Conservation (phyloP, 2,329 filamentous ascomycete genomes). For the Fonsecaea erecta region DNA sequence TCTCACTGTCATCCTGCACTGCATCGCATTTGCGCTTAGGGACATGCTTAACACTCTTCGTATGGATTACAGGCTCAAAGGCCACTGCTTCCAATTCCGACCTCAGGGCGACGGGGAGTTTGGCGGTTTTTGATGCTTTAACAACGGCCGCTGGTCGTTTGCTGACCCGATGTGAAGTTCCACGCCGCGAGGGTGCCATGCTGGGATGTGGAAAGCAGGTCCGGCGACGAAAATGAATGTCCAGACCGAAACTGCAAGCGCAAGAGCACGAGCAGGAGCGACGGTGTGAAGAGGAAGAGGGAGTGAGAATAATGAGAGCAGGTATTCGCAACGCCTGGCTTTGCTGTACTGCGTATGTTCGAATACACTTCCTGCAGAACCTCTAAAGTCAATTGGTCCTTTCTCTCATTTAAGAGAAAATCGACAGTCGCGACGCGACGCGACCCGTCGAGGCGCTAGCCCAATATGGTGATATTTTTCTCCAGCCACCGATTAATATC, state of each 20-base stretch:
- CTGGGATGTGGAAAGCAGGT: conserved; percentile 20
- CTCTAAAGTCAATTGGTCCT: not conserved
- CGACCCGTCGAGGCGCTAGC: conserved; percentile 12
- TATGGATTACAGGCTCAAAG: conserved; percentile 11
- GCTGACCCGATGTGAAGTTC: conserved; percentile 22
- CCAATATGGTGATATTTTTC: conserved; percentile 32
- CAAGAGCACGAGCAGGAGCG: not conserved
- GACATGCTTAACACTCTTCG: conserved; percentile 9
- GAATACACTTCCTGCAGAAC: not conserved
- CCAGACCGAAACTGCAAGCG: not conserved
- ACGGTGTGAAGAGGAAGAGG: not conserved
- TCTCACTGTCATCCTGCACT: conserved; percentile 24
- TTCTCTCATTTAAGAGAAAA: not conserved
- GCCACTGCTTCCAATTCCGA: conserved; percentile 19
- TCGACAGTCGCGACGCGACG: conserved; percentile 10
- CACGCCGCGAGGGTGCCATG: conserved; percentile 35
- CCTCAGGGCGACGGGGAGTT: conserved; percentile 9
- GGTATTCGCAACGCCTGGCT: not conserved
- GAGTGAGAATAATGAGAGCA: not conserved
- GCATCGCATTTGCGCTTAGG: conserved; percentile 30
- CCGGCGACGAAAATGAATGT: conserved; percentile 21
- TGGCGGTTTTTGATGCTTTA: conserved; percentile 31
- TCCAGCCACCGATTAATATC: conserved; percentile 25
- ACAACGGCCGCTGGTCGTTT: conserved; percentile 30
- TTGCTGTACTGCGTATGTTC: not conserved